These are phyloP conservation scores for Stylonectria norvegica DNA, from an alignment of 2,329 filamentous ascomycete genomes.

Conservation along the genomic window DNA sequence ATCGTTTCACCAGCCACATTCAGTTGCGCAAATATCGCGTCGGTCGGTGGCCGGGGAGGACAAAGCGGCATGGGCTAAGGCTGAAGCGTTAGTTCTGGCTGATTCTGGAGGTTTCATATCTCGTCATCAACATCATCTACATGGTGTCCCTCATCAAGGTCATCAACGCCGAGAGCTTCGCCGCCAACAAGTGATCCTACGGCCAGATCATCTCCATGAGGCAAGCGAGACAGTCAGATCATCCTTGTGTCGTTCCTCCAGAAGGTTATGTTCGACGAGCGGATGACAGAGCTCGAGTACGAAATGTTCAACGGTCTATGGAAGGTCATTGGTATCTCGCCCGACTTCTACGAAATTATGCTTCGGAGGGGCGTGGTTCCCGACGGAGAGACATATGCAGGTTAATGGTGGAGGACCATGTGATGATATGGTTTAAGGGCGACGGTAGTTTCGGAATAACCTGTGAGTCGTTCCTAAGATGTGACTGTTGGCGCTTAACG, in stretches of 20 bases:
- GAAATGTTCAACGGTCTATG: constrained; percentile 99
- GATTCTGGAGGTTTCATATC: constrained; percentile 34
- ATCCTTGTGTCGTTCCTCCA: constrained; percentile 99
- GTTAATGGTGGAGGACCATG: too few species aligned
- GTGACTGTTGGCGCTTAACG: too few species aligned
- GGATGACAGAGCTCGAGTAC: constrained; percentile 98
- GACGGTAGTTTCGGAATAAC: too few species aligned
- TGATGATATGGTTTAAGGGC: too few species aligned
- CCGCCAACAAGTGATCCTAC: constrained; percentile 34
- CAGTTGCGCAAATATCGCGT: constrained; percentile 30
- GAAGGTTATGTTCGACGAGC: constrained; percentile 99
- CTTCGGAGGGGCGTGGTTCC: too few species aligned
- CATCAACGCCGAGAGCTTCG: constrained; percentile 35
- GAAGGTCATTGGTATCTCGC: constrained; percentile 97
- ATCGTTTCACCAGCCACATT: constrained; percentile 30
- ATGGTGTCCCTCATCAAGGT: constrained; percentile 36
- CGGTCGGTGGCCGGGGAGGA: constrained; percentile 31
- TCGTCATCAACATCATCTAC: constrained; percentile 37
- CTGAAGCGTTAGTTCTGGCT: constrained; percentile 34
- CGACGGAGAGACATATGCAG: too few species aligned
- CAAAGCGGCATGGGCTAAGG: constrained; percentile 26
- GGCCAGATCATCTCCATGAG: constrained; percentile 52
- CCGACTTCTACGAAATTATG: constrained; percentile 95
- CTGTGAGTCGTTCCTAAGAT: too few species aligned
- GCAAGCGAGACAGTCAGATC: constrained; percentile 98